Evolutionary conservation across 371 early-diverging fungal species (phyloP).

Genomic region (Actinomortierella wolfii): DNA sequence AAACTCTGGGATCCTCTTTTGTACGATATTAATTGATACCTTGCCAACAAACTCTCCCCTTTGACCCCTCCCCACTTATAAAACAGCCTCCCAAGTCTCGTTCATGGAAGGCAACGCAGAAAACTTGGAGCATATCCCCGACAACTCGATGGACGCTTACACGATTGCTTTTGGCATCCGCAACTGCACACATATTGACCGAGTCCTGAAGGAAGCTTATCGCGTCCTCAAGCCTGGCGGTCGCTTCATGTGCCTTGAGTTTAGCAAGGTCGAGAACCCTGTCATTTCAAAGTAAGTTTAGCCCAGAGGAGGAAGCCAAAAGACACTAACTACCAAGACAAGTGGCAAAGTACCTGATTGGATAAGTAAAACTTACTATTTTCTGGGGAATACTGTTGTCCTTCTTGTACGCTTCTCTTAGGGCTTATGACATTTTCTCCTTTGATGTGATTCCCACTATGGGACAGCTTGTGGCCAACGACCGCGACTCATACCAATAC

Average conservation of each 20-base stretch:
- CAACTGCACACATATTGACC: constrained; percentile 94
- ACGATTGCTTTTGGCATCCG: constrained; percentile 97
- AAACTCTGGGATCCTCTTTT: too few species aligned
- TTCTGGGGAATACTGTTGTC: too few species aligned
- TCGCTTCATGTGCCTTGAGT: constrained; percentile 94
- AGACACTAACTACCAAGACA: background rate
- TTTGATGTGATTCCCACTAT: constrained; percentile 93
- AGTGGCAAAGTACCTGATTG: too few species aligned
- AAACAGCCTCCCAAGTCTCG: constrained; percentile 59
- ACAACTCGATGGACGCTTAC: constrained; percentile 87
- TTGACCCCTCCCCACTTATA: too few species aligned
- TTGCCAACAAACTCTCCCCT: constrained; percentile 14
- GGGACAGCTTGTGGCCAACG: constrained; percentile 89
- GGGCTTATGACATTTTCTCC: constrained; percentile 90
- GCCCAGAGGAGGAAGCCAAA: too few species aligned
- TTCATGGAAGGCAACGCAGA: constrained; percentile 94
- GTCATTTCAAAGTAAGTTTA: constrained; percentile 70
- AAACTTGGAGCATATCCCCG: constrained; percentile 72
- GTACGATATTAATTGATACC: constrained; percentile 29
- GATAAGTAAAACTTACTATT: too few species aligned
- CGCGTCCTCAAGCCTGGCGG: constrained; percentile 95
- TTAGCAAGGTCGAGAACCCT: constrained; percentile 90
- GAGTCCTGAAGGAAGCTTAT: constrained; percentile 87
- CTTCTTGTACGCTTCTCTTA: constrained; percentile 18
- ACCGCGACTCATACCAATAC: constrained; percentile 94